Percentiles rank a stretch among this genome's conserved stretches.
Evolutionary conservation across 148 eudicot genomes (phyloP).

Genomic region (Amaranthus cruentus): DNA sequence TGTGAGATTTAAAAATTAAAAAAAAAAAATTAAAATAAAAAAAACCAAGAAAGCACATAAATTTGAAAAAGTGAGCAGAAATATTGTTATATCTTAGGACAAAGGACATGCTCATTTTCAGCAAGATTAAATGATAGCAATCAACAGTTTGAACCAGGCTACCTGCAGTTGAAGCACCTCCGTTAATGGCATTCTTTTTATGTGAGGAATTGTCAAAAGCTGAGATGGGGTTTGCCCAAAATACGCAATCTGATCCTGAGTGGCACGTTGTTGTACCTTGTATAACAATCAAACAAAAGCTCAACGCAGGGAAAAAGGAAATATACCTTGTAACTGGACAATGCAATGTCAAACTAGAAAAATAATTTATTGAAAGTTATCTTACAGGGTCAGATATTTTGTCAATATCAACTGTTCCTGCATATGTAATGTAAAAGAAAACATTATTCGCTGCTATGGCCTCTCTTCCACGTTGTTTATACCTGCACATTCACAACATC

Average conservation of each 20-base stretch:
- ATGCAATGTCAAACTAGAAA: slow-evolving; percentile 2
- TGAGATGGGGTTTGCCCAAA: slow-evolving; percentile 99
- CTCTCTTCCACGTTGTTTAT: slow-evolving; percentile 95
- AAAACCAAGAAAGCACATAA: neutral
- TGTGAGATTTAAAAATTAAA: neutral
- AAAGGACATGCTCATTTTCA: neutral
- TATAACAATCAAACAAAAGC: slow-evolving; percentile 15
- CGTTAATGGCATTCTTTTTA: slow-evolving; percentile 71
- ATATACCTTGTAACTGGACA: neutral
- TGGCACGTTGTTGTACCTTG: slow-evolving; percentile 87
- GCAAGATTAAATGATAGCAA: neutral
- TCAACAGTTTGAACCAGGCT: slow-evolving; percentile 3
- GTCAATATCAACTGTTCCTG: slow-evolving; percentile 88
- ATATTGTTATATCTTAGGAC: neutral
- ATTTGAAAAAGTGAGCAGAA: neutral
- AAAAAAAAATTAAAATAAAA: neutral
- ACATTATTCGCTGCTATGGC: slow-evolving; percentile 87
- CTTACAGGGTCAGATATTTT: slow-evolving; percentile 88
- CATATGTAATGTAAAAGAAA: slow-evolving; percentile 92
- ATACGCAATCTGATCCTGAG: slow-evolving; percentile 98
- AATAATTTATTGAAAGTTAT: slow-evolving; percentile 17
- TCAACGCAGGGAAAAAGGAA: neutral
- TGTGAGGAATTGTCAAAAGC: slow-evolving; percentile 82
- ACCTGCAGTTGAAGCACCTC: slow-evolving; percentile 98
- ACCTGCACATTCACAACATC: slow-evolving; percentile 42